A percentile compares a stretch with the other conserved stretches of the same genome.
phyloP scores from a whole-genome alignment of 108 stramenopile genomes.

The Pelagomonas calceolata region DNA sequence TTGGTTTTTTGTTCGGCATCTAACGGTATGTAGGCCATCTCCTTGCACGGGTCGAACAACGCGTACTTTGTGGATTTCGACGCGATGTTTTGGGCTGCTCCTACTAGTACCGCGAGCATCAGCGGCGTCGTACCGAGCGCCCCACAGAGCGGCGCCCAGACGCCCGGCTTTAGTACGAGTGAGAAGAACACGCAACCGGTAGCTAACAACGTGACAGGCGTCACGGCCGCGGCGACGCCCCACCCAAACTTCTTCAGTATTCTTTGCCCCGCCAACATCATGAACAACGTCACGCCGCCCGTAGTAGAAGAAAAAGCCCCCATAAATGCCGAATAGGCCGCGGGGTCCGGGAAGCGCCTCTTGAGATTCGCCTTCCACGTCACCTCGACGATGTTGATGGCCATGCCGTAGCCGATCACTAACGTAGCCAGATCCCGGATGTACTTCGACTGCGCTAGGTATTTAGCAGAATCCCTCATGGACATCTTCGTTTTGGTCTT shows the following conservation, averaged over 20 bases:
- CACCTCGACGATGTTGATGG: conserved; percentile 97
- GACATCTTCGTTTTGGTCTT: conserved; percentile 72
- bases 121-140: conserved; percentile 77
- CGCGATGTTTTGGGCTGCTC: conserved; percentile 89
- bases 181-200: conserved; percentile 76
- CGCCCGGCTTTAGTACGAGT: conserved; percentile 58
- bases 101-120: conserved; percentile 86
- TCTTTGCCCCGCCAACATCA: conserved; percentile 87
- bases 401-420: conserved; percentile 94
- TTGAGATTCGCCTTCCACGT: conserved; percentile 98
- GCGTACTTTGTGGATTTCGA: conserved; percentile 88
- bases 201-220: conserved; percentile 76
- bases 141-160: conserved; percentile 59
- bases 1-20: conserved; percentile 94
- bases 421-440: conserved; percentile 79
- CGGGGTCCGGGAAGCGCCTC: conserved; percentile 88
- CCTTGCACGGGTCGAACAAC: conserved; percentile 94
- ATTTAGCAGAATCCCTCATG: conserved; percentile 75
- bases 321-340: conserved; percentile 96
- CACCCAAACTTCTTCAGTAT: conserved; percentile 88
- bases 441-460: conserved; percentile 75
- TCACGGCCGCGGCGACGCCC: conserved; percentile 79
- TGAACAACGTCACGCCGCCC: conserved; percentile 79
- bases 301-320: conserved; percentile 91
- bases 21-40: conserved; percentile 98